Conservation (phyloP, 2,329 filamentous ascomycete species). For the Aspergillus japonicus region DNA sequence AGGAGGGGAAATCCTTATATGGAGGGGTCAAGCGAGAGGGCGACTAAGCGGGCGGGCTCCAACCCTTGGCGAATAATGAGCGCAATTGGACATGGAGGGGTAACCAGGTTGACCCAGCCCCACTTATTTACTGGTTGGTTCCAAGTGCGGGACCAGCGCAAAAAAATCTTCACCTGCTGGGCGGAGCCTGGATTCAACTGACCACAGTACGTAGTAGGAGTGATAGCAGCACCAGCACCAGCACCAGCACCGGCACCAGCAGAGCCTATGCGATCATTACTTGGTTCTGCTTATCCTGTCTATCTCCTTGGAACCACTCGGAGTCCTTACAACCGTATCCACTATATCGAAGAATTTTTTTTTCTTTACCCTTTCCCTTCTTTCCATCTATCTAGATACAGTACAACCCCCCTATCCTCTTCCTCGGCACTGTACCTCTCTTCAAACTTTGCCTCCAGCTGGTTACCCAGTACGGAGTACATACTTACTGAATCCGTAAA, state of each 20-base stretch:
- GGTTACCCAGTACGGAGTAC: neutral
- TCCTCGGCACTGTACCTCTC: neutral
- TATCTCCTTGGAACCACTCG: neutral
- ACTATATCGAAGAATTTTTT: constrained; percentile 22
- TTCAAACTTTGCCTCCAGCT: constrained; percentile 16
- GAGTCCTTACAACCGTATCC: constrained; percentile 23
- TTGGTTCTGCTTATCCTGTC: constrained; percentile 9
- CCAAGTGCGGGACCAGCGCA: constrained; percentile 27
- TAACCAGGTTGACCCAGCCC: constrained; percentile 23
- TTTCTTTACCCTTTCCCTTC: constrained; percentile 10
- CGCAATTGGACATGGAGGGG: constrained; percentile 32
- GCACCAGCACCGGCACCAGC: no score
- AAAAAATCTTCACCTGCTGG: constrained; percentile 32
- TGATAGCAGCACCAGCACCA: no score
- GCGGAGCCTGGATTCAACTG: no score
- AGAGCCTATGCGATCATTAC: constrained; percentile 7
- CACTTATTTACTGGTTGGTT: constrained; percentile 15
- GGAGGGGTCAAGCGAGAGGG: constrained; percentile 46
- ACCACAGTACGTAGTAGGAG: no score
- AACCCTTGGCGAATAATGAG: constrained; percentile 29
- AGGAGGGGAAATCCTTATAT: constrained; percentile 49
- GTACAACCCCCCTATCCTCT: no score
- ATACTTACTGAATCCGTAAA: neutral
- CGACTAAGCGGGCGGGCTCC: constrained; percentile 37
- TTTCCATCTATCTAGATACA: constrained; percentile 9